Conservation (phyloP, 148 eudicot genomes). For the Spergularia bocconei region DNA sequence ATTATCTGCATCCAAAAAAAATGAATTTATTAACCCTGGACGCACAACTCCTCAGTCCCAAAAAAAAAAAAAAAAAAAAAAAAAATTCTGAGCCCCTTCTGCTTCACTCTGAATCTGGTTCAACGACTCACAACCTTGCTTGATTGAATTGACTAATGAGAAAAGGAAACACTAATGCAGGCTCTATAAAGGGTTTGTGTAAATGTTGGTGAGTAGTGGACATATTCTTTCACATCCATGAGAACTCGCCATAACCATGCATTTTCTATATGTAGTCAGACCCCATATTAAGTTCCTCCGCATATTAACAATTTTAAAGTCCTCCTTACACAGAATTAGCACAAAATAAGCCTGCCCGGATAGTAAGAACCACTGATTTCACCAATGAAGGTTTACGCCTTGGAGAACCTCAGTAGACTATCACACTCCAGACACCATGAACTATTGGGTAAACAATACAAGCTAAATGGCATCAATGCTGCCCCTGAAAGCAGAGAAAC, state of each 20-base stretch:
- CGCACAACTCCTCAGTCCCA: background rate
- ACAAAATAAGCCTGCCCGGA: no score
- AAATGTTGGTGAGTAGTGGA: background rate
- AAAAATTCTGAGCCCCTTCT: background rate
- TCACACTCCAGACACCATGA: no score
- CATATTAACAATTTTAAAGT: no score
- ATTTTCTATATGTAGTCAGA: background rate
- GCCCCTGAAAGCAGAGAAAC: no score
- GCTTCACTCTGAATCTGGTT: background rate
- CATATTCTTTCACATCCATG: background rate
- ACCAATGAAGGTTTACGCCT: no score
- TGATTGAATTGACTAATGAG: background rate
- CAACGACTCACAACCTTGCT: background rate
- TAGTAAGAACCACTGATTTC: no score
- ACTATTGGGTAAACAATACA: no score
- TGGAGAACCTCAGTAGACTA: no score
- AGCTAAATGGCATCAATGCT: no score
- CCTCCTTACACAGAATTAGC: no score
- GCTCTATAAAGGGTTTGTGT: background rate
- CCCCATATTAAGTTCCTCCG: background rate
- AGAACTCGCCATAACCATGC: background rate
- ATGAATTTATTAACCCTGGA: background rate
- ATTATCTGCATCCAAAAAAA: slow-evolving; percentile 48
- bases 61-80: background rate
- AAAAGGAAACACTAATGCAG: background rate